Evolutionary conservation across 495 filamentous ascomycete genomes (phyloP).

Genomic region (Jackrogersella multiformis): DNA sequence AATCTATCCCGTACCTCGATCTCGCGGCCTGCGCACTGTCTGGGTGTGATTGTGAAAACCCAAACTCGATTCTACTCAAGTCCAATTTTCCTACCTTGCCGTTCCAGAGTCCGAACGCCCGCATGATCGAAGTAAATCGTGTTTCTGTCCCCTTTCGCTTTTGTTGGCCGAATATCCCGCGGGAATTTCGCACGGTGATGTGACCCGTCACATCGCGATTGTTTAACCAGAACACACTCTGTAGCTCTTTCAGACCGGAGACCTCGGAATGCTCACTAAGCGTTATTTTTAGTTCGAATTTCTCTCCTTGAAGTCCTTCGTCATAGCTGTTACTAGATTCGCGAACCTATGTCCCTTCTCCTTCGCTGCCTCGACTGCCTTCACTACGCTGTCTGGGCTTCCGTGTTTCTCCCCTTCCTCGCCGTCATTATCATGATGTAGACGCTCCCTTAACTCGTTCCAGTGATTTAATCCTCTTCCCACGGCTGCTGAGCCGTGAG

Average conservation of each 20-base stretch:
- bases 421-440: constrained; percentile 4
- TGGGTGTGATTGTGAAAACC: constrained; percentile 11
- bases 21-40: constrained; percentile 17
- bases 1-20: background rate
- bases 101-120: constrained; percentile 28
- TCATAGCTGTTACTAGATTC: constrained; percentile 33
- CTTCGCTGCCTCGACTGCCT: constrained; percentile 26
- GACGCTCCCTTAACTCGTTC: constrained; percentile 12
- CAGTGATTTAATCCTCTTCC: constrained; percentile 17
- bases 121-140: constrained; percentile 15
- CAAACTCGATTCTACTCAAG: background rate
- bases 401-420: constrained; percentile 4
- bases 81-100: constrained; percentile 14
- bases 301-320: constrained; percentile 36
- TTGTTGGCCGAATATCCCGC: background rate
- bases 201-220: constrained; percentile 25
- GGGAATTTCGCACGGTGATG: constrained; percentile 2
- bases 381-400: constrained; percentile 9
- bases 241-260: constrained; percentile 10
- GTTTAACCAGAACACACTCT: background rate
- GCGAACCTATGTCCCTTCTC: constrained; percentile 41
- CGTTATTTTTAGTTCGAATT: constrained; percentile 12
- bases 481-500: constrained; percentile 15
- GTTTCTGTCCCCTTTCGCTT: constrained; percentile 12
- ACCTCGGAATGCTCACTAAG: constrained; percentile 28